Evolutionary conservation across 768 basidiomycete genomes (phyloP).

Genomic region (Leucosporidium scottii): DNA sequence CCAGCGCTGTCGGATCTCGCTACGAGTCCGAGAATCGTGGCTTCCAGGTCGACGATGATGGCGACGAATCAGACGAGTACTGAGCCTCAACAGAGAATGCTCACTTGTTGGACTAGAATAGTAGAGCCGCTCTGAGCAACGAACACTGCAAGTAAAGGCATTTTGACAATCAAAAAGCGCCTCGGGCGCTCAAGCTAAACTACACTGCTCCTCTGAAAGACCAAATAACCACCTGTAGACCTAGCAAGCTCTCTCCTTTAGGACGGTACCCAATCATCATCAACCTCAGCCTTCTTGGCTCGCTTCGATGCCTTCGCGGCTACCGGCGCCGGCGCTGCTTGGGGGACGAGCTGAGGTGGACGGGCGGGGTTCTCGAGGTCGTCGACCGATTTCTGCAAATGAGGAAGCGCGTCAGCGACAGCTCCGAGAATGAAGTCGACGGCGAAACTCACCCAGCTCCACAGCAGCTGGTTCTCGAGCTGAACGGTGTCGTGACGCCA

Average conservation of each 20-base stretch:
- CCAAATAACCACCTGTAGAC: background rate
- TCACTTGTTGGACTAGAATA: background rate
- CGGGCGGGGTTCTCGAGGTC: background rate
- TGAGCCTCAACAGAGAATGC: background rate
- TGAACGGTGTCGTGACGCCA: conserved; percentile 14
- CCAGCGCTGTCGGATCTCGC: background rate
- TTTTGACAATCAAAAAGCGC: background rate
- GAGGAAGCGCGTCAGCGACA: background rate
- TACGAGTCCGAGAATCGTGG: conserved; percentile 18
- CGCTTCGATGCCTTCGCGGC: background rate
- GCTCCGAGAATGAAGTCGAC: background rate
- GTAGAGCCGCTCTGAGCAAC: background rate
- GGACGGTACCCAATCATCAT: background rate
- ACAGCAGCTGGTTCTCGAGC: conserved; percentile 17
- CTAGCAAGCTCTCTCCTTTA: background rate
- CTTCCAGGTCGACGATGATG: conserved; percentile 3
- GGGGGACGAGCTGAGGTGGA: no score
- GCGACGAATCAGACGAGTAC: background rate
- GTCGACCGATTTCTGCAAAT: background rate
- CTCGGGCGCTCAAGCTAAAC: background rate
- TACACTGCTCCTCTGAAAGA: background rate
- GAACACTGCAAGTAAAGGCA: background rate
- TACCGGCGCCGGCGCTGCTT: no score
- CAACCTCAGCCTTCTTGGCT: background rate
- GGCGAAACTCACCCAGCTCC: conserved; percentile 12